Evolutionary conservation across 129 eudicot genomes (phyloP), one percentile per base, ranked within the genome.

Genomic region (Centaurea solstitialis): DNA sequence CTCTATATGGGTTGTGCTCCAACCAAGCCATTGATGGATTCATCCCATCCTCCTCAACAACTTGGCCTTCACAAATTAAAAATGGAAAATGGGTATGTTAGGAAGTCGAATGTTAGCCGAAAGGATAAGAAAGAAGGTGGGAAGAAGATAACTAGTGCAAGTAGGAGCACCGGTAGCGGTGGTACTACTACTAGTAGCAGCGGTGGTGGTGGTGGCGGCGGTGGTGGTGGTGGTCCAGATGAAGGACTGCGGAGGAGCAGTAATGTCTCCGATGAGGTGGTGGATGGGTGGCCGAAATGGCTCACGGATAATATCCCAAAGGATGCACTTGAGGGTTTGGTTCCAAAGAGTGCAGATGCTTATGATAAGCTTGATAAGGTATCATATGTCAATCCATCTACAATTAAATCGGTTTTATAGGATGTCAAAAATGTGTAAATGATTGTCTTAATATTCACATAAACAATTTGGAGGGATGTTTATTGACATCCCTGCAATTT

Each of bases 261-360:
- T 30, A 45, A 35, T 3, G 11, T 50, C 41, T 23, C 37, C 30
- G 87, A 84, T 26, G 87, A 78, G 78, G 33, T 84, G 10, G 87
- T 89, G 23, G 85, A 89, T 79, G 93, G 90, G 7, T 89, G 93
- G 90, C 93, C 93, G 0, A 89, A 89, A 82, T 89, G 93, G 93
- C 68, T 89, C 1, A 73, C 82, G 68, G 88, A 89, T 77, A 87
- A 84, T 73, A 80, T 89, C 20, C 90, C 93, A 0, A 80, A 65
- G 43, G 81, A 81, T 28, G 88, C 85, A 79, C 83, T 89, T 82
- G 81, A 72, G 66, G 86, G 89, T 83, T 79, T 89, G 38, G 82
- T 84, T 70, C 93, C 90, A 6, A 87, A 64, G 76, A 84, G 88
- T 74, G 90, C 93, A 3, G 93, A 89, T 13, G 80, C 93, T 65